Conservation (phyloP, 2,329 filamentous ascomycete genomes). For the Fusarium sp. region DNA sequence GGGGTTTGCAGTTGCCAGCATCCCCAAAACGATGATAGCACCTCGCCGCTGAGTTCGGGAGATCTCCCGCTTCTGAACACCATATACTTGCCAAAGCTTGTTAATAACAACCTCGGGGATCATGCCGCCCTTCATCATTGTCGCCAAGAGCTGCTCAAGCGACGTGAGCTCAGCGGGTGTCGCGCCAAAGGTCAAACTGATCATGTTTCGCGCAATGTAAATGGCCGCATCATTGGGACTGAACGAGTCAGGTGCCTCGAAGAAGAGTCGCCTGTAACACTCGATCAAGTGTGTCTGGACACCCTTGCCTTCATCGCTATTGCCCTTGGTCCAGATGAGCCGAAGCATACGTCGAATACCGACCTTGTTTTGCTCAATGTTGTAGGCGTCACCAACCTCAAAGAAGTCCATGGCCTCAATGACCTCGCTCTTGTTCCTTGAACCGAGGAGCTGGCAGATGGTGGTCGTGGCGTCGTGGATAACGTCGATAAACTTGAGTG, state of each 20-base stretch:
- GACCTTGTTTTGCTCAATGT: constrained; percentile 90
- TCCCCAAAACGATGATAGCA: constrained; percentile 94
- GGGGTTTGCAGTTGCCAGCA: constrained; percentile 92
- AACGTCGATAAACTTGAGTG: constrained; percentile 91
- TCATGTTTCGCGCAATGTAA: constrained; percentile 98
- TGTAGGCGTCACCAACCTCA: constrained; percentile 93
- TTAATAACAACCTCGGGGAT: constrained; percentile 87
- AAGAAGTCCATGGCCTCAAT: constrained; percentile 99
- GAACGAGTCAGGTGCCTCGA: constrained; percentile 92
- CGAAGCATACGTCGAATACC: constrained; percentile 96
- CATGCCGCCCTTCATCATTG: constrained; percentile 95
- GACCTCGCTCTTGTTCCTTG: constrained; percentile 97
- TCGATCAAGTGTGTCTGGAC: constrained; percentile 97
- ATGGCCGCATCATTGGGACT: constrained; percentile 90
- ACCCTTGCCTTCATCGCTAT: constrained; percentile 98
- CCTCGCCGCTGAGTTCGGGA: constrained; percentile 91
- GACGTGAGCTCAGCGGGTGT: constrained; percentile 96
- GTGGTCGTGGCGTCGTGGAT: constrained; percentile 84
- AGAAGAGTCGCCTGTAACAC: constrained; percentile 95
- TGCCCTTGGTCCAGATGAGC: constrained; percentile 99
- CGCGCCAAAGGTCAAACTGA: constrained; percentile 95
- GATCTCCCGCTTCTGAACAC: constrained; percentile 91
- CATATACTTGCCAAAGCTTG: constrained; percentile 98
- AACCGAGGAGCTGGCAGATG: constrained; percentile 88
- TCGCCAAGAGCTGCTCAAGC: constrained; percentile 91